Percentiles rank a stretch among this genome's conserved stretches.
These are phyloP conservation scores for Lactifluus subvellereus DNA, from an alignment of 768 basidiomycete genomes.

Conservation along the genomic window DNA sequence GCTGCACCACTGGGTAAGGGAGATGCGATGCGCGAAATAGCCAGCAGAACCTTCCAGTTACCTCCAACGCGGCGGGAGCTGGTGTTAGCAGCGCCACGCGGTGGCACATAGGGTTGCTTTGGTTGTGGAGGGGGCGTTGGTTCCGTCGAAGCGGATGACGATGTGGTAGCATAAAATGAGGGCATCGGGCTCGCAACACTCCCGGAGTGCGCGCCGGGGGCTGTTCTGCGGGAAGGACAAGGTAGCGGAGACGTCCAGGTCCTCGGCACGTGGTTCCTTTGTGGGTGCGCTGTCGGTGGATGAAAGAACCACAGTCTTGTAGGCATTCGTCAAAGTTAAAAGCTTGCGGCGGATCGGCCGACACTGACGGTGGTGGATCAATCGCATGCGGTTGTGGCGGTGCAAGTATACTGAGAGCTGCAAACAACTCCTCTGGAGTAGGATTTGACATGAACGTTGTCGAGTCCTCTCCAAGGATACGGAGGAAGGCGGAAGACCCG, in stretches of 20 bases:
- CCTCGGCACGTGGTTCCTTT: background rate
- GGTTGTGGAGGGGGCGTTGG: background rate
- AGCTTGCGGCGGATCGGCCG: background rate
- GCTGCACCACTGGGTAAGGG: conserved; percentile 6
- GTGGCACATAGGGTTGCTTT: conserved; percentile 3
- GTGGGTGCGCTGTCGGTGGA: background rate
- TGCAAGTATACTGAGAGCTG: background rate
- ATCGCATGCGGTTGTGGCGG: background rate
- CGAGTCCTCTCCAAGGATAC: background rate
- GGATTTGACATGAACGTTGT: conserved; percentile 8
- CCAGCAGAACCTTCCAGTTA: conserved; percentile 14
- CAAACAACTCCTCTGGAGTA: conserved; percentile 3
- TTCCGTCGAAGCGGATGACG: background rate
- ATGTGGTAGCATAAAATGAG: conserved; percentile 1
- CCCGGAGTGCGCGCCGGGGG: background rate
- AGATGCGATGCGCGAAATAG: background rate
- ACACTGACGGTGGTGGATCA: background rate
- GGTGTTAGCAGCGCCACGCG: conserved; percentile 12
- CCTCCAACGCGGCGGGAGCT: conserved; percentile 20
- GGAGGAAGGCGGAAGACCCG: background rate
- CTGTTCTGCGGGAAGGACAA: too few species aligned
- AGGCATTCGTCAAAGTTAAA: conserved; percentile 19
- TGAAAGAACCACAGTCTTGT: background rate
- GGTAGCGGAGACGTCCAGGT: background rate
- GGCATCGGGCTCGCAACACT: background rate